These are phyloP conservation scores for Xylaria acuta DNA, from an alignment of 495 filamentous ascomycete genomes.

Conservation along the genomic window DNA sequence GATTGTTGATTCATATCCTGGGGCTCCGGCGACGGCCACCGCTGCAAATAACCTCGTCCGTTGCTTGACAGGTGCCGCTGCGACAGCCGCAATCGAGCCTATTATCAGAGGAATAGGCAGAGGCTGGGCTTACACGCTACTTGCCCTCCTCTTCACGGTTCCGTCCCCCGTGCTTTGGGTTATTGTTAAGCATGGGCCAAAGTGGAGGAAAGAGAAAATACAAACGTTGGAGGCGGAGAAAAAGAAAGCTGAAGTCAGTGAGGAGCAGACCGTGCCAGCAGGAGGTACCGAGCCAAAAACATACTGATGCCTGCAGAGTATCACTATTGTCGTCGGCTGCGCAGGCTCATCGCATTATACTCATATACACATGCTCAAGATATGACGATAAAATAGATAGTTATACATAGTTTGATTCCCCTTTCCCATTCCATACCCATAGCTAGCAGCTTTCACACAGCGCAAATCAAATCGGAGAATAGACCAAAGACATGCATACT, in stretches of 20 bases:
- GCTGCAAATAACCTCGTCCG: slow-evolving; percentile 57
- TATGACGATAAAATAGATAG: not conserved
- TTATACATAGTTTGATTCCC: not conserved
- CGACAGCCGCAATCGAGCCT: slow-evolving; percentile 50
- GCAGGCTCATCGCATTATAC: not conserved
- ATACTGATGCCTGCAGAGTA: not conserved
- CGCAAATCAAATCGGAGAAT: not conserved
- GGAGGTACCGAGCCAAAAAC: not conserved
- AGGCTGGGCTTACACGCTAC: slow-evolving; percentile 57
- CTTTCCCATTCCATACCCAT: not conserved
- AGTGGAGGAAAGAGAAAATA: slow-evolving; percentile 50
- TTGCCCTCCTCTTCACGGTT: slow-evolving; percentile 45
- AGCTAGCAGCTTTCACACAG: not conserved
- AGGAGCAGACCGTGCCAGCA: not conserved
- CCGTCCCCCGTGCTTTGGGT: slow-evolving; percentile 48
- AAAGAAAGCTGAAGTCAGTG: slow-evolving; percentile 27
- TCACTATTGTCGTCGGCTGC: no score
- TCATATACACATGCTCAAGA: not conserved
- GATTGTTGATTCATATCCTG: slow-evolving; percentile 54
- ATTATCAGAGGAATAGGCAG: slow-evolving; percentile 51
- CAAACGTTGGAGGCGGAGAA: slow-evolving; percentile 36
- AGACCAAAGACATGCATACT: not conserved
- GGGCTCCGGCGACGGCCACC: slow-evolving; percentile 53
- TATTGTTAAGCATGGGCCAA: slow-evolving; percentile 46
- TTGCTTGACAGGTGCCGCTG: slow-evolving; percentile 52